Conservation (phyloP, 805 yeast species). For the Kodamaea laetipori region DNA sequence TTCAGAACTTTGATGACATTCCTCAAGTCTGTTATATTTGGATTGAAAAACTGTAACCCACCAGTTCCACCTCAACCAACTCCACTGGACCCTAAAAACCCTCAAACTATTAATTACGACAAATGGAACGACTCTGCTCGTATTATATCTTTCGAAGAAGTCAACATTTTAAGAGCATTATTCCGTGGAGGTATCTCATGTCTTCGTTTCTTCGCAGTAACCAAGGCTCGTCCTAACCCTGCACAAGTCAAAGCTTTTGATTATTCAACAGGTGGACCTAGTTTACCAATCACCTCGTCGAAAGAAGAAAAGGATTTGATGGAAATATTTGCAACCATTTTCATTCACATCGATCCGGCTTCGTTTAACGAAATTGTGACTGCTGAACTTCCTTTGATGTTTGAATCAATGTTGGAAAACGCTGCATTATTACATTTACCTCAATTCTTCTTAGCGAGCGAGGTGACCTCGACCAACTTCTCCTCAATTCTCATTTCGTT, state of each 20-base stretch:
- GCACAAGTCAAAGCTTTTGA: slow-evolving; percentile 40
- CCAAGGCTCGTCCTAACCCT: slow-evolving; percentile 48
- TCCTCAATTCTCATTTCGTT: slow-evolving; percentile 81
- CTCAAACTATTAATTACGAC: slow-evolving; percentile 43
- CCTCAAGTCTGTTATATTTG: slow-evolving; percentile 84
- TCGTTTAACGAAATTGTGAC: slow-evolving; percentile 91
- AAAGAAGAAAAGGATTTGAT: slow-evolving; percentile 93
- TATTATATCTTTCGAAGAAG: slow-evolving; percentile 81
- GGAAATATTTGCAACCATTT: slow-evolving; percentile 94
- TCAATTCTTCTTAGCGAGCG: slow-evolving; percentile 91
- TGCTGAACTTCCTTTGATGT: slow-evolving; percentile 74
- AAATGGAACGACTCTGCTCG: slow-evolving; percentile 87
- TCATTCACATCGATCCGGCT: slow-evolving; percentile 91
- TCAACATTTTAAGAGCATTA: slow-evolving; percentile 69
- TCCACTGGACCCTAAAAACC: slow-evolving; percentile 46
- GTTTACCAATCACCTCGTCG: slow-evolving; percentile 80
- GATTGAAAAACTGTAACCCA: slow-evolving; percentile 86
- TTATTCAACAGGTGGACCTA: slow-evolving; percentile 77
- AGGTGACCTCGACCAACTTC: slow-evolving; percentile 86
- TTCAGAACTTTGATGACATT: slow-evolving; percentile 89
- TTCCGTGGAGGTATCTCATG: slow-evolving; percentile 86
- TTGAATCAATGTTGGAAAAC: slow-evolving; percentile 76
- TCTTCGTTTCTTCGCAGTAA: slow-evolving; percentile 66
- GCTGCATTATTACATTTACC: slow-evolving; percentile 88
- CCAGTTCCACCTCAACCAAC: slow-evolving; percentile 54